A percentile compares a stretch with the other conserved stretches of the same genome.
Conservation (phyloP, 768 basidiomycete species). For the Russula emetica region DNA sequence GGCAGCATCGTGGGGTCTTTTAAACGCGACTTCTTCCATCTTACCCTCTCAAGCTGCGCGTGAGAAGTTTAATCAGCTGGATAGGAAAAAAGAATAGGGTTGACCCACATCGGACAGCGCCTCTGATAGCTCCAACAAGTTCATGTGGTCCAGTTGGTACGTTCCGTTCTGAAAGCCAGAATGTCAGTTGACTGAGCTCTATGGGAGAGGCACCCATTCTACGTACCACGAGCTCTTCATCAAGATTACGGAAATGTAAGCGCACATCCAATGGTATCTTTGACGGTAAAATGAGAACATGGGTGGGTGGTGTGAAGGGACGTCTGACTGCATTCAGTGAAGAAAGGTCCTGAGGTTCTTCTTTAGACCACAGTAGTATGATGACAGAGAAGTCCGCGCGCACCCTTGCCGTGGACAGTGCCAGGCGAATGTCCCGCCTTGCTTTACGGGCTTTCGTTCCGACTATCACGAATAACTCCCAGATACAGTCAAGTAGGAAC, state of each 20-base stretch:
- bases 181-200: not conserved
- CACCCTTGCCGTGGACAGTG: slow-evolving; percentile 55
- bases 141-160: slow-evolving; percentile 69
- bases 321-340: slow-evolving; percentile 45
- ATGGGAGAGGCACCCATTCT: not conserved
- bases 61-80: slow-evolving; percentile 19
- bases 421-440: slow-evolving; percentile 57
- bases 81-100: not conserved
- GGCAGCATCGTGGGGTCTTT: slow-evolving; percentile 43
- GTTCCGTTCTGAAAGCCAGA: slow-evolving; percentile 39
- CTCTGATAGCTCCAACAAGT: slow-evolving; percentile 55
- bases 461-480: slow-evolving; percentile 77
- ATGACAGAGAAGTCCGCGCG: slow-evolving; percentile 26
- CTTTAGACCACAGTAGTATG: not conserved
- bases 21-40: slow-evolving; percentile 48
- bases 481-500: slow-evolving; percentile 68
- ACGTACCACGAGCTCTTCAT: slow-evolving; percentile 57
- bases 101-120: slow-evolving; percentile 57
- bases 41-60: slow-evolving; percentile 47
- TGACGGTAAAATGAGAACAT: slow-evolving; percentile 70
- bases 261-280: slow-evolving; percentile 68
- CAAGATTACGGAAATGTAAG: slow-evolving; percentile 61
- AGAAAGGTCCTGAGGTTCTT: slow-evolving; percentile 53
- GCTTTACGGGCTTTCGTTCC: slow-evolving; percentile 60
- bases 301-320: slow-evolving; percentile 70